These are phyloP conservation scores for Spiraea crenata DNA, from an alignment of 331 rosid species.

Conservation along the genomic window DNA sequence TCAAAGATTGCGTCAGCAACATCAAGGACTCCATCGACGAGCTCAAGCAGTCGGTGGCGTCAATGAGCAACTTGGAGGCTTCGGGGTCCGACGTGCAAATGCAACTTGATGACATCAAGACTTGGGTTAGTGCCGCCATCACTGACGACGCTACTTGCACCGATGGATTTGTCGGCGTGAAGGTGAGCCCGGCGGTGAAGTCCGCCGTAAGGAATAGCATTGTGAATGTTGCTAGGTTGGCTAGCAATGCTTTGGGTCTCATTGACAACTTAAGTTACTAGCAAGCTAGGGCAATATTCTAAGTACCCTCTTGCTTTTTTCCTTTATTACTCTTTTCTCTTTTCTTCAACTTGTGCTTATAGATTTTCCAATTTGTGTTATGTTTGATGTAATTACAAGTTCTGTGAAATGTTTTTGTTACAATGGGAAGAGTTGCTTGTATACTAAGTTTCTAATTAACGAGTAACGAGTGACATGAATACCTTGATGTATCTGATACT, in stretches of 20 bases:
- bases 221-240: conserved; percentile 35
- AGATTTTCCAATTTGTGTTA: neutral
- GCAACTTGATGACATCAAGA: conserved; percentile 40
- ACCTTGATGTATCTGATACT: too few relatives aligned
- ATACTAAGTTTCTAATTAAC: neutral
- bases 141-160: conserved; percentile 58
- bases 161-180: conserved; percentile 46
- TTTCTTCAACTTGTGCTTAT: neutral
- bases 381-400: neutral
- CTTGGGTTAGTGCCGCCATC: conserved; percentile 65
- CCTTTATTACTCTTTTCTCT: too few relatives aligned
- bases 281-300: too few relatives aligned
- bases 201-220: conserved; percentile 25
- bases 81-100: conserved; percentile 14
- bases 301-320: neutral
- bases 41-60: conserved; percentile 32
- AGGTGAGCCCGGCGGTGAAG: conserved; percentile 31
- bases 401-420: neutral
- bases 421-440: neutral
- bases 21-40: conserved; percentile 37
- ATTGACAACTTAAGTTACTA: conserved; percentile 28
- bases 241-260: conserved; percentile 64
- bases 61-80: conserved; percentile 26
- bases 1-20: conserved; percentile 45
- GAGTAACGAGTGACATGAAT: too few relatives aligned